Evolutionary conservation across 2,329 filamentous ascomycete genomes (phyloP), one percentile per base, ranked within the genome.

Genomic region (Ceratocystis harringtonii): DNA sequence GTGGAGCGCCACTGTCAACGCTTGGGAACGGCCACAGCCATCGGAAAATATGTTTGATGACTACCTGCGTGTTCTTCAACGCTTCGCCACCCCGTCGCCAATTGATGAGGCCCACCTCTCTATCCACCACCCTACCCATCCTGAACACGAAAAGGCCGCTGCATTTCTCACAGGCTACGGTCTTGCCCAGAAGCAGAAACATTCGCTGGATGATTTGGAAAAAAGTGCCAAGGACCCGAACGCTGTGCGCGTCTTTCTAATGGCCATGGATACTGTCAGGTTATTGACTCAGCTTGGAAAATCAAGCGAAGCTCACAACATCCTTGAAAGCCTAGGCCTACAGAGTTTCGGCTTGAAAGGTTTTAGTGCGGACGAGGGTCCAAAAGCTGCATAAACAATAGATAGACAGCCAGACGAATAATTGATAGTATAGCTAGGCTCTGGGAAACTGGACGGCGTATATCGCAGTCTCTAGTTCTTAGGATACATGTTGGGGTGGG

Each of bases 41-140:
- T 78, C 79, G 0, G 76, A 77, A 22, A 69, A 73, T 5, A 73
- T 81, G 0, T 85, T 83, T 65, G 80, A 84, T 66, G 72, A 75
- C 0, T 84, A 84, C 67, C 74, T 80, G 45, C 74, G 76, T 50
- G 75, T 81, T 3, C 79, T 78, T 25, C 72, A 76, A 61, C 74
- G 74, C 17, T 72, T 79, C 17, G 69, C 72, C 4, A 70, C 44
- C 28, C 72, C 74, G 1, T 71, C 78, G 45, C 70, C 71, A 6
- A 71, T 83, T 6, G 78, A 82, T 62, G 74, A 76, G 41, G 81
- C 82, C 0, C 82, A 84, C 68, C 74, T 85, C 2, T 75, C 79
- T 32, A 74, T 85, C 1, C 75, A 81, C 66, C 82, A 84, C 69
- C 82, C 82, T 0, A 78, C 78, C 0, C 74, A 74, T 1, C 82